Percentiles rank a stretch among this genome's conserved stretches.
These are phyloP conservation scores for Orbilia brochopaga DNA, from an alignment of 2,329 filamentous ascomycete species.

Conservation along the genomic window DNA sequence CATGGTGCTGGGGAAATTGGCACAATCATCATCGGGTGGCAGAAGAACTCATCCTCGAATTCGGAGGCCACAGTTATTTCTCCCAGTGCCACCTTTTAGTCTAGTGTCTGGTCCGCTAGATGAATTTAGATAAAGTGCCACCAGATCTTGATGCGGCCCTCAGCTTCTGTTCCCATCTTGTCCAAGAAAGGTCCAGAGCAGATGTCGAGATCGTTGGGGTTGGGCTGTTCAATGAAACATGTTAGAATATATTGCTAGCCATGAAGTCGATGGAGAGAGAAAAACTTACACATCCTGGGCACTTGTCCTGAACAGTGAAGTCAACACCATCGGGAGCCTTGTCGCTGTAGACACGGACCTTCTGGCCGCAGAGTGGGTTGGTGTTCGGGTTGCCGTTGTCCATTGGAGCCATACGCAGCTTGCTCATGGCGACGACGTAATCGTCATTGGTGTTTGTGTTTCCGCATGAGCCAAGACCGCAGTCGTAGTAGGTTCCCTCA, in stretches of 20 bases:
- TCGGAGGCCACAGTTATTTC: constrained; percentile 13
- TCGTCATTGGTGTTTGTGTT: constrained; percentile 26
- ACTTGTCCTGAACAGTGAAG: constrained; percentile 42
- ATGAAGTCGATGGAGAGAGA: neutral
- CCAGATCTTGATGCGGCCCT: constrained; percentile 40
- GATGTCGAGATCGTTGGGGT: constrained; percentile 26
- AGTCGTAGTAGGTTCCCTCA: constrained; percentile 41
- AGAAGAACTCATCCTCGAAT: neutral
- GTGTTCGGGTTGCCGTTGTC: constrained; percentile 38
- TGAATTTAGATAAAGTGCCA: constrained; percentile 12
- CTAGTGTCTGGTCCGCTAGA: too few species aligned
- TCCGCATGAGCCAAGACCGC: constrained; percentile 47
- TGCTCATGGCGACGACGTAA: constrained; percentile 40
- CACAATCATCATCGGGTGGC: neutral
- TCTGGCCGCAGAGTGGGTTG: constrained; percentile 41
- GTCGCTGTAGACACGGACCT: constrained; percentile 38
- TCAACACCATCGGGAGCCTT: constrained; percentile 42
- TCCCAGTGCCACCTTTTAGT: constrained; percentile 16
- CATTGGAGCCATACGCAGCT: constrained; percentile 26
- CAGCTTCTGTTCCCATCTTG: constrained; percentile 18
- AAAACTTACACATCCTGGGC: constrained; percentile 49
- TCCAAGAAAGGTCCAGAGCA: constrained; percentile 25
- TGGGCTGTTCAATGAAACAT: constrained; percentile 4
- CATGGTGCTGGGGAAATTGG: constrained; percentile 17
- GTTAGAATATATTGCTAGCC: constrained; percentile 16